Base-by-base conservation (phyloP, 345 rosid genomes). In the Lagerstroemia speciosa region DNA sequence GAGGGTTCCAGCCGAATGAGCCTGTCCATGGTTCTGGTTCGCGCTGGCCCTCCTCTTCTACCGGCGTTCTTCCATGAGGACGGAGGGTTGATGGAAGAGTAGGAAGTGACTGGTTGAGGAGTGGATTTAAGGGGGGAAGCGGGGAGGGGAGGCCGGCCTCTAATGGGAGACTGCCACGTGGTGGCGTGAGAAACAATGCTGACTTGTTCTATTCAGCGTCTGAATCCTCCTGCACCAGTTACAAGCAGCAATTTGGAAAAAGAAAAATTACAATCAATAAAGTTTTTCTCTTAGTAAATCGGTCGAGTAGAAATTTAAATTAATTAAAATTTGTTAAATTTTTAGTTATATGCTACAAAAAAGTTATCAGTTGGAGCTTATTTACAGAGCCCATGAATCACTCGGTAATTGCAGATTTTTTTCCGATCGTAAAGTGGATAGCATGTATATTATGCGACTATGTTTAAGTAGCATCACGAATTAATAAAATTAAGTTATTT, bases 1-100 rank as follows among this genome's bases (percentile, higher is more conserved):
- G 88, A 88, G 14, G 90, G 90, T 76, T 85, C 88, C 75, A 85
- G 72, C 46, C 84, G 76, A 24, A 88, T 77, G 20, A 88, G 15
- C 2, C 3, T 5, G 17, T 10, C 15, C 48, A 43, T 10, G 4
- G 11, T 3, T 26, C 8, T 22, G 16, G 34, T n/a, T 66, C 41
- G 26, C 8, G 72, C 30, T 61, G 65, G 29, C 62, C 53, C 57
- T 2, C 5, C 2, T 68, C n/a, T n/a, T n/a, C n/a, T 26, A 38
- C 20, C 4, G 68, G 52, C 19, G 72, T 1, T 52, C 1, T 27
- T 40, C 73, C 75, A 48, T 38, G 60, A 72, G 78, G 38, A 17
- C 64, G 67, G 57, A 66, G 29, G 36, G 8, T n/a, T n/a, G n/a
- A n/a, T n/a, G 29, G 46, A 31, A n/a, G 33, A 11, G 15, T 14